phyloP scores from a whole-genome alignment of 345 rosid species.

The Eucalyptus cloeziana region DNA sequence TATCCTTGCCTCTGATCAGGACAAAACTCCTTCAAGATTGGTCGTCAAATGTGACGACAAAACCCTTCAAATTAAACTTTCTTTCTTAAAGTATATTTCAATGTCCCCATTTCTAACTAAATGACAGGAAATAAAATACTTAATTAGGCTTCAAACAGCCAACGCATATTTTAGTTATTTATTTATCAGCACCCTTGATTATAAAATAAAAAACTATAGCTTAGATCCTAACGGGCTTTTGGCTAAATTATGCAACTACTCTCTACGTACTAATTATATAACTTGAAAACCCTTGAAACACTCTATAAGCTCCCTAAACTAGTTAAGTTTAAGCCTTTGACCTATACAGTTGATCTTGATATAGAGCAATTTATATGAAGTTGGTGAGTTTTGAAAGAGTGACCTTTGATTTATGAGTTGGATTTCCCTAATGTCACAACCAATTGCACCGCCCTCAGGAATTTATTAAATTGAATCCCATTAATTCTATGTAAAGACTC shows the following conservation, averaged over 20 bases:
- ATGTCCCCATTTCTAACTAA: background rate
- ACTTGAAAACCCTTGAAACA: background rate
- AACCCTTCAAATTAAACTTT: background rate
- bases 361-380: background rate
- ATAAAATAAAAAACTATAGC: background rate
- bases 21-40: background rate
- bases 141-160: background rate
- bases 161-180: background rate
- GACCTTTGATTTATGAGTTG: background rate
- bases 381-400: background rate
- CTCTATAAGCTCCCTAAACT: fast-evolving
- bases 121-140: background rate
- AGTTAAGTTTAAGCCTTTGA: background rate
- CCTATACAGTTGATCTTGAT: background rate
- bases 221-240: background rate
- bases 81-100: background rate
- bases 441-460: background rate
- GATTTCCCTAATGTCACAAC: background rate
- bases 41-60: background rate
- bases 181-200: background rate
- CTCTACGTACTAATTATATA: background rate
- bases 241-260: background rate
- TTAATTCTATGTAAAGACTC: background rate
- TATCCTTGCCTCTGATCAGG: background rate
- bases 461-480: background rate